phyloP scores from a whole-genome alignment of 1,284 basidiomycete genomes.

The Microstroma glucosiphilum region DNA sequence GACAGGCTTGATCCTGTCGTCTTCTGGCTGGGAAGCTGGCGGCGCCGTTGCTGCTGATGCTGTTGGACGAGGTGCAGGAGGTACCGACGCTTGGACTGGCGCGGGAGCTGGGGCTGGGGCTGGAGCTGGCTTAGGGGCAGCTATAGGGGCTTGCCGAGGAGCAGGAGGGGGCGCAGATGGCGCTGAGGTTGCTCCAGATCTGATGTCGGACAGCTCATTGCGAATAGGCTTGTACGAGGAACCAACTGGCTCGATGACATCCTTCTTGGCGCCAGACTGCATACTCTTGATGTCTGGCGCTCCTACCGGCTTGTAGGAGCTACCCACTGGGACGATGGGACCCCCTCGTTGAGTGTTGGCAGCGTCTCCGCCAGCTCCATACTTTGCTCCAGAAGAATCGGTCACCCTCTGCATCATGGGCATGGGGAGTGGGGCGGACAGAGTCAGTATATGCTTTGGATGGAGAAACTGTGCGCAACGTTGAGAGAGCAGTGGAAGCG shows the following conservation, averaged over 20 bases:
- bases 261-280: constrained; percentile 34
- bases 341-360: constrained; percentile 42
- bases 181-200: constrained; percentile 8
- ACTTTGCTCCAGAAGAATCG: constrained; percentile 86
- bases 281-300: constrained; percentile 45
- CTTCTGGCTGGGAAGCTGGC: constrained; percentile 21
- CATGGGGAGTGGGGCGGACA: neutral
- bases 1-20: constrained; percentile 46
- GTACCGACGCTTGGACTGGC: neutral
- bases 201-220: constrained; percentile 32
- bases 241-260: constrained; percentile 42
- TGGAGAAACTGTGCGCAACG: neutral
- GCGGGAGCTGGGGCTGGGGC: constrained; percentile 15
- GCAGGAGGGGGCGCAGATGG: constrained; percentile 15
- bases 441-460: neutral
- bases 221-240: constrained; percentile 37
- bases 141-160: constrained; percentile 23
- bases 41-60: constrained; percentile 11
- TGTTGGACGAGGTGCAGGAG: constrained; percentile 1
- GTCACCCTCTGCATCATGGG: constrained; percentile 70
- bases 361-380: constrained; percentile 56
- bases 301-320: constrained; percentile 45
- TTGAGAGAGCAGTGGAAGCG: neutral
- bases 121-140: constrained; percentile 18
- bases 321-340: constrained; percentile 40